A percentile compares a stretch with the other conserved stretches of the same genome.
Evolutionary conservation across 371 early-diverging fungal genomes (phyloP).

Genomic region (Apophysomyces ossiformis): DNA sequence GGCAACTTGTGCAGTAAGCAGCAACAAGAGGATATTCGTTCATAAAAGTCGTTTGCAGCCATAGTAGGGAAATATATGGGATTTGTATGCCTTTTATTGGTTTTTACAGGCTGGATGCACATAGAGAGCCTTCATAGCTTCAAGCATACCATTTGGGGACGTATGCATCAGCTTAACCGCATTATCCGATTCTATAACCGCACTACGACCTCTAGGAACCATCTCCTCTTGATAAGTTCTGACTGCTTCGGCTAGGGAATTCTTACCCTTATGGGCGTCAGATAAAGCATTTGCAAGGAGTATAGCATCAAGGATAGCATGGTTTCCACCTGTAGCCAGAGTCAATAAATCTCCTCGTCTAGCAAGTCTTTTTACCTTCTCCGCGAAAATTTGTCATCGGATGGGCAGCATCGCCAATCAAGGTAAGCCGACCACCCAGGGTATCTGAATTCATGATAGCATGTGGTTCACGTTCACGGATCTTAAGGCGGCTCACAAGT

Average conservation of each 20-base stretch:
- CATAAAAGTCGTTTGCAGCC: no score
- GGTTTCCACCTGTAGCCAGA: slow-evolving; percentile 17
- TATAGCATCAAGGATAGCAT: slow-evolving; percentile 22
- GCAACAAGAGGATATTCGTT: no score
- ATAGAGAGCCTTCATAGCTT: slow-evolving; percentile 6
- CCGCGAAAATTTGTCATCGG: slow-evolving; percentile 29
- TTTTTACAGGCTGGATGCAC: background rate
- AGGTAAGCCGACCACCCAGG: slow-evolving; percentile 14
- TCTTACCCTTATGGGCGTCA: background rate
- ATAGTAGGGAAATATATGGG: no score
- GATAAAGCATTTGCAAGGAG: slow-evolving; percentile 11
- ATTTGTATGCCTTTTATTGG: background rate
- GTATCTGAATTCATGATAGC: background rate
- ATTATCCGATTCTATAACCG: slow-evolving; percentile 16
- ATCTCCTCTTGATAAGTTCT: slow-evolving; percentile 15
- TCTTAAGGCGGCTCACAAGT: background rate
- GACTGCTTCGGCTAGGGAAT: slow-evolving; percentile 10
- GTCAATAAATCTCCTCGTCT: background rate
- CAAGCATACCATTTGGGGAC: background rate
- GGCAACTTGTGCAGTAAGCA: no score
- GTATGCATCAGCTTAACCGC: slow-evolving; percentile 4
- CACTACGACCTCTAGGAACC: slow-evolving; percentile 14
- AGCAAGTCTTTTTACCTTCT: slow-evolving; percentile 21
- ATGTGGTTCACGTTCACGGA: slow-evolving; percentile 26
- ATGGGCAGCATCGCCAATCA: slow-evolving; percentile 35